A percentile compares a stretch with the other conserved stretches of the same genome.
Evolutionary conservation across 208 protist species (phyloP).

Genomic region (Porcisia hertigi): DNA sequence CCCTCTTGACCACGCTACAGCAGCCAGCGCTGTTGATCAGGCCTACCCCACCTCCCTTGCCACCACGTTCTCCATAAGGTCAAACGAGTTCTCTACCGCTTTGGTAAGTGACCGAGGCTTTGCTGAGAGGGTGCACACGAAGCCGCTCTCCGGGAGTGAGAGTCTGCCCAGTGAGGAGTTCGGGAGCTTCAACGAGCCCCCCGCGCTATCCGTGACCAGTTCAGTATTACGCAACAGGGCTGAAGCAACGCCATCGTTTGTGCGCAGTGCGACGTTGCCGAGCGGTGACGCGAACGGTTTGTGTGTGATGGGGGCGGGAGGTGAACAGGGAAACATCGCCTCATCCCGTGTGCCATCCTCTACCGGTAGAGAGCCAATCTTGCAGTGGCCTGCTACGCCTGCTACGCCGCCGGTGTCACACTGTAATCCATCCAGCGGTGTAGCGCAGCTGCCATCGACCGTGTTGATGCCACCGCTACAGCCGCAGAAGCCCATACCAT

Average conservation of each 20-base stretch:
- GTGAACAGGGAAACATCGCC: background rate
- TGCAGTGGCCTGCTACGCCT: background rate
- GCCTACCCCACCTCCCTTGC: background rate
- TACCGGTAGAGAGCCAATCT: background rate
- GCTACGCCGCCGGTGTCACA: background rate
- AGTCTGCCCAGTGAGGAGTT: background rate
- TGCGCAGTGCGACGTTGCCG: background rate
- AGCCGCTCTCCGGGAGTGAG: background rate
- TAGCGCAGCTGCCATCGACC: background rate
- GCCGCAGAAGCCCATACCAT: constrained; percentile 18
- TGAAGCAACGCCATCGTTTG: background rate
- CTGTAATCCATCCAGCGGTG: background rate
- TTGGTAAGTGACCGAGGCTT: background rate
- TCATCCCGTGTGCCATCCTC: background rate
- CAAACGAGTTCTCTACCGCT: background rate
- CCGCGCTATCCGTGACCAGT: background rate
- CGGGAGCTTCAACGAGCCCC: background rate
- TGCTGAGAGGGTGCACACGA: background rate
- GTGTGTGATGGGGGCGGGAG: background rate
- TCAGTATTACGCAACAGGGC: background rate
- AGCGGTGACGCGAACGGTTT: background rate
- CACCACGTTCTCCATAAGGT: background rate
- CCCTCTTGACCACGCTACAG: background rate
- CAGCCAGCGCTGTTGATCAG: background rate
- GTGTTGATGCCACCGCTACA: background rate